Base-by-base conservation (phyloP, 371 early-diverging fungal genomes). In the Mortierella polycephala region DNA sequence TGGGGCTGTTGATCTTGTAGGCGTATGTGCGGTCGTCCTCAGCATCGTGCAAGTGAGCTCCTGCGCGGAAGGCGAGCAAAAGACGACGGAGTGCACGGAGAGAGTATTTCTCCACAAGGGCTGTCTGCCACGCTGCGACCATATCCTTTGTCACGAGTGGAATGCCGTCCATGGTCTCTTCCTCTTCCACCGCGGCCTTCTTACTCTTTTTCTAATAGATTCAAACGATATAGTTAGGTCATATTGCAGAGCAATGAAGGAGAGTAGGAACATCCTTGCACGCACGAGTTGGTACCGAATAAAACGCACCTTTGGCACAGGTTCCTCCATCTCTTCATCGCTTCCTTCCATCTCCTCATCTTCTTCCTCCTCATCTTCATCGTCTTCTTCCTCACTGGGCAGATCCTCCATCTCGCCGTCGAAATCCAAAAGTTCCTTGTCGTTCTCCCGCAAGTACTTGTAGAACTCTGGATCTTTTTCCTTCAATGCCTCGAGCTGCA, bases 381-480 rank as follows among this genome's bases (percentile, higher is more conserved):
- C 83, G 1, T 84, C 85, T 16, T 66, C 81, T 13, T 75, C 85
- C 40, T 82, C 85, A 47, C 82, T 85, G 11, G 71, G 83, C 59
- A 76, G 83, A 16, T 84, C 89, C 12, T 90, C 93, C 39, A 83
- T 83, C 30, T 86, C 91, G 5, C 87, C 88, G n/a, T 89, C 89
- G 44, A 96, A 96, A 12, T 92, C 87, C 59, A 98, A 85, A 61
- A 96, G 88, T 41, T 81, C 89, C 46, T 86, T 79, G 77, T 96
- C 96, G 74, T 97, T 96, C 74, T 96, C 88, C 75, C 91, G 76
- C 83, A 98, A 83, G 81, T 85, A 97, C 76, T 96, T 85, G 85
- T 92, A 95, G 77, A 96, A 96, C 67, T 92, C 90, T 8, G 97
- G 97, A 75, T 98, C 97, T 68, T 88, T 90, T 64, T 91, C 85